Evolutionary conservation across 768 basidiomycete species (phyloP).

Genomic region (Leucocoprinus leucothites): DNA sequence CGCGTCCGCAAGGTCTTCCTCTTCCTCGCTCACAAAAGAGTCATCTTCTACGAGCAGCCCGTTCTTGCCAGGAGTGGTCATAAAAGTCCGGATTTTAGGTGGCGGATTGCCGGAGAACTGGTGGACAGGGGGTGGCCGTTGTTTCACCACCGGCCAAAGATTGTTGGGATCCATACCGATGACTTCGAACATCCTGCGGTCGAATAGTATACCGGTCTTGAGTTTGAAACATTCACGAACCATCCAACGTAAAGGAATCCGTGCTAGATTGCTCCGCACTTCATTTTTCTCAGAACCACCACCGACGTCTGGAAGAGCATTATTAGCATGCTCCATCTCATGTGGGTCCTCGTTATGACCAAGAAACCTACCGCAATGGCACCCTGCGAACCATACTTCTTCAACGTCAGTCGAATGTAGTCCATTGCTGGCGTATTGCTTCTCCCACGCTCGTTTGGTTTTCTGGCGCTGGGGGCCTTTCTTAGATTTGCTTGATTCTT

Average conservation of each 20-base stretch:
- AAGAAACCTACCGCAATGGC: slow-evolving; percentile 54
- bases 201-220: slow-evolving; percentile 59
- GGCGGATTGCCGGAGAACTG: slow-evolving; percentile 22
- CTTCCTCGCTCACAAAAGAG: slow-evolving; percentile 46
- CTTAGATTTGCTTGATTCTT: slow-evolving; percentile 27
- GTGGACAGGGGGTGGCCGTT: slow-evolving; percentile 36
- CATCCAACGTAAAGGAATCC: slow-evolving; percentile 79
- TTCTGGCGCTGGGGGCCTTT: slow-evolving; percentile 25
- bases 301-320: slow-evolving; percentile 55
- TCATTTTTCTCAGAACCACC: slow-evolving; percentile 66
- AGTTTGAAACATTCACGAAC: slow-evolving; percentile 58
- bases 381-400: slow-evolving; percentile 82
- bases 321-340: neutral
- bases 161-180: slow-evolving; percentile 44
- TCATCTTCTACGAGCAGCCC: slow-evolving; percentile 21
- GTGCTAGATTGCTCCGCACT: slow-evolving; percentile 56
- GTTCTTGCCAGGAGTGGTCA: slow-evolving; percentile 19
- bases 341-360: neutral
- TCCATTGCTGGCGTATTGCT: slow-evolving; percentile 30
- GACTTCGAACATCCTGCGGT: slow-evolving; percentile 39
- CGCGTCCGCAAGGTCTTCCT: slow-evolving; percentile 60
- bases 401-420: slow-evolving; percentile 52
- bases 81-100: slow-evolving; percentile 16
- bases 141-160: slow-evolving; percentile 41
- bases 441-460: slow-evolving; percentile 38